phyloP scores from a whole-genome alignment of 345 rosid genomes.

The Populus deltoides region DNA sequence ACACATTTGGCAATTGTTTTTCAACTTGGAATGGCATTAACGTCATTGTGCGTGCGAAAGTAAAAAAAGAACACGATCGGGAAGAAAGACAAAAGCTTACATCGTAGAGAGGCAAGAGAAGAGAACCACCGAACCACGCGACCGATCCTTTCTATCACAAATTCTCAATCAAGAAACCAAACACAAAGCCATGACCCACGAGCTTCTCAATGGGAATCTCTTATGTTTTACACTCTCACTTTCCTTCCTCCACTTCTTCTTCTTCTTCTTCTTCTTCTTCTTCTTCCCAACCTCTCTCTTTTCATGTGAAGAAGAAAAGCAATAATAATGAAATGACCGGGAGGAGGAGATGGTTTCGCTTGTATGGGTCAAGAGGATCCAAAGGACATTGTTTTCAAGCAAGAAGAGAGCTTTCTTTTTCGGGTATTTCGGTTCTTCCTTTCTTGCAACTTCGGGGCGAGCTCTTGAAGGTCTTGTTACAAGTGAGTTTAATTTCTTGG shows the following conservation, averaged over 20 bases:
- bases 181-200: conserved; percentile 16
- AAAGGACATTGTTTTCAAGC: conserved; percentile 23
- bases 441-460: conserved; percentile 47
- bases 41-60: too few species aligned
- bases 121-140: neutral
- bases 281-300: conserved; percentile 27
- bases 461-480: conserved; percentile 36
- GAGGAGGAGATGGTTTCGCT: conserved; percentile 39
- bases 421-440: conserved; percentile 72
- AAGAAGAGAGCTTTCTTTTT: conserved; percentile 52
- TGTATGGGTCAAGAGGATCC: conserved; percentile 36
- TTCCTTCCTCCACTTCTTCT: conserved; percentile 26
- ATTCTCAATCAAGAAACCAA: neutral
- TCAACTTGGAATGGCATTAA: too few species aligned
- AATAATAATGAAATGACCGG: conserved; percentile 25
- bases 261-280: too few species aligned
- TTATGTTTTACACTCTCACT: conserved; percentile 38
- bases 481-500: conserved; percentile 28
- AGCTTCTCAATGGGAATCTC: conserved; percentile 49
- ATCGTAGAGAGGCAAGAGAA: neutral
- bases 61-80: neutral
- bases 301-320: conserved; percentile 6
- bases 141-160: neutral
- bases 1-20: too few species aligned
- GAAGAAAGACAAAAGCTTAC: neutral